Evolutionary conservation across 352 stramenopile species (phyloP).

Genomic region (Saprolegnia diclina): DNA sequence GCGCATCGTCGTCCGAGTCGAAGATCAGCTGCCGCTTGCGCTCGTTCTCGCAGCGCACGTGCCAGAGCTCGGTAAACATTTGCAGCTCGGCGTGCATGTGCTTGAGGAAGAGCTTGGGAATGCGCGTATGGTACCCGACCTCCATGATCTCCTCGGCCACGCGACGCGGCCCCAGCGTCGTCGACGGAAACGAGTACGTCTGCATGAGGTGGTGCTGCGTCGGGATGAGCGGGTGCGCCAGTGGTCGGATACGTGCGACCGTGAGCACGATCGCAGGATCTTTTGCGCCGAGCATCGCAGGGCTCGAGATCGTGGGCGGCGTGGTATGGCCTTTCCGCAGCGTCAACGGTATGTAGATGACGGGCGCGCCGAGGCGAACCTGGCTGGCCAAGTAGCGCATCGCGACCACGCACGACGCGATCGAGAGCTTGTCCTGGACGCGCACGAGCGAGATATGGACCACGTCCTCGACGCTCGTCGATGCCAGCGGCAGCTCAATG

Average conservation of each 20-base stretch:
- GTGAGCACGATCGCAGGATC: constrained; percentile 5
- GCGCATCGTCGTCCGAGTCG: not conserved
- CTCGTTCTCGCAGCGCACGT: constrained; percentile 22
- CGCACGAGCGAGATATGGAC: constrained; percentile 1
- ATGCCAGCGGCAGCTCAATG: not conserved
- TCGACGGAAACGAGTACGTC: constrained; percentile 12
- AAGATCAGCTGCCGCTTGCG: constrained; percentile 22
- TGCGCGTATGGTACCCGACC: constrained; percentile 4
- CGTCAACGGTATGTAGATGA: not conserved
- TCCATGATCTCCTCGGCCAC: constrained; percentile 19
- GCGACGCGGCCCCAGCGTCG: not conserved
- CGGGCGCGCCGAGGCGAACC: not conserved
- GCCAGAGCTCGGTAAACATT: constrained; percentile 8
- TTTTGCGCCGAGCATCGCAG: not conserved
- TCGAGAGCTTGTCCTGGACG: constrained; percentile 1
- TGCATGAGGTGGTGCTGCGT: constrained; percentile 3
- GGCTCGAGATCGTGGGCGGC: not conserved
- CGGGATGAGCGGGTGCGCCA: not conserved
- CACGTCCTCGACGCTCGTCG: not conserved
- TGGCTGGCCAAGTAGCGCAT: not conserved
- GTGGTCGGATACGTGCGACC: not conserved
- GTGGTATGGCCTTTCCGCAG: not conserved
- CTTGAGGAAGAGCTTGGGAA: constrained; percentile 6
- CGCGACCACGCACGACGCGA: not conserved
- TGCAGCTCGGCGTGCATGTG: constrained; percentile 16